These are phyloP conservation scores for Galeopsis tetrahit DNA, from an alignment of 257 asterid species.

Conservation along the genomic window DNA sequence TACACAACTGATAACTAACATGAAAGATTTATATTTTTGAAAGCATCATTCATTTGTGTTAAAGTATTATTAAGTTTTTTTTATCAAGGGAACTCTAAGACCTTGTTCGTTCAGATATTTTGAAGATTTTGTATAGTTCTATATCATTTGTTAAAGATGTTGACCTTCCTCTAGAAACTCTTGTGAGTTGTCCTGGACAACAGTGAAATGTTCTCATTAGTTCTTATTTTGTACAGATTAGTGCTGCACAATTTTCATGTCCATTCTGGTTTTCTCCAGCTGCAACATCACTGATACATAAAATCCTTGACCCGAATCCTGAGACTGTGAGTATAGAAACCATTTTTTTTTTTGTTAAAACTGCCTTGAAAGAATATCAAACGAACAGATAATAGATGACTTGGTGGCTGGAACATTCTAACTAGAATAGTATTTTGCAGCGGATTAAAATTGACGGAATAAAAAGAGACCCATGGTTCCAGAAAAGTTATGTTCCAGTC, in stretches of 20 bases:
- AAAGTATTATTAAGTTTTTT: slow-evolving; percentile 1
- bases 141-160: not conserved
- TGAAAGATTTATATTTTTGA: slow-evolving; percentile 7
- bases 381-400: no score
- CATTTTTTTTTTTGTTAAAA: not conserved
- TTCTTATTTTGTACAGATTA: slow-evolving; percentile 56
- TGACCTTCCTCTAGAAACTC: slow-evolving; percentile 21
- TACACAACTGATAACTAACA: slow-evolving; percentile 11
- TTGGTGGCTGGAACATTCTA: slow-evolving; percentile 33
- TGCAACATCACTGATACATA: slow-evolving; percentile 65
- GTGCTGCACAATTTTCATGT: slow-evolving; percentile 80
- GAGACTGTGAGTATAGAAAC: slow-evolving; percentile 62
- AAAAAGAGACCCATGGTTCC: slow-evolving; percentile 80
- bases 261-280: slow-evolving; percentile 91
- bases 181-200: slow-evolving; percentile 16
- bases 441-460: slow-evolving; percentile 79
- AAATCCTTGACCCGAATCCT: slow-evolving; percentile 86
- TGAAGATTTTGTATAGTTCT: slow-evolving; percentile 12
- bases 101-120: slow-evolving; percentile 16
- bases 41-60: slow-evolving; percentile 21
- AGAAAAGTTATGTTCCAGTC: slow-evolving; percentile 63
- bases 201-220: slow-evolving; percentile 31
- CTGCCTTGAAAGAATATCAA: no score
- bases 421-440: slow-evolving; percentile 51
- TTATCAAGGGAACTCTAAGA: slow-evolving; percentile 4